Evolutionary conservation across 768 basidiomycete genomes (phyloP), one percentile per base, ranked within the genome.

Genomic region (Artomyces pyxidatus): DNA sequence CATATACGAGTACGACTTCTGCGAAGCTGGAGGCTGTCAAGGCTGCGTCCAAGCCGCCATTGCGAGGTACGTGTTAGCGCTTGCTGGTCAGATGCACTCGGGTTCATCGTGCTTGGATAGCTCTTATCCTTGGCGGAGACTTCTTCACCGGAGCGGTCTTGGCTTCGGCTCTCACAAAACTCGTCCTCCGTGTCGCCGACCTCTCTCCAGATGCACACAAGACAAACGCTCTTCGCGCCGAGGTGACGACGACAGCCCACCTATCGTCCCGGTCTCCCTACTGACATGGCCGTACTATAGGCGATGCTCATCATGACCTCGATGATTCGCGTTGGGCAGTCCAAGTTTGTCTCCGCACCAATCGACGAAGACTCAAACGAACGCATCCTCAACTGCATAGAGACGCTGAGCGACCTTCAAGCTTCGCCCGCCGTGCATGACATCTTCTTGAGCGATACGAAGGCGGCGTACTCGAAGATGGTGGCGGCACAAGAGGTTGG

Each of bases 231-330:
- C 68, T 97, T 6, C 78, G 87, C 25, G 96, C 96, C 11, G 94
- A 99, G 75, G 88, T 87, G 2, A n/a, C n/a, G n/a, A n/a, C n/a
- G n/a, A n/a, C 22, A 32, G 37, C 37, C 3, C 11, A 22, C 16
- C 19, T 45, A 14, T 48, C 1, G 16, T 25, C 5, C 25, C 7
- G 25, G 14, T 28, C 16, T 12, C 12, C 6, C 25, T 37, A 19
- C 16, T 45, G 41, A 10, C 21, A 6, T 14, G 17, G 12, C 12
- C 17, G 32, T 3, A 9, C 19, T 47, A 26, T 37, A 89, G 86
- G 83, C 89, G 5, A 97, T 99, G 89, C 76, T 99, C 47, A 91
- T 98, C 63, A 97, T 99, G 96, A 85, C 93, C 1, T 96, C 93
- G 8, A 75, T 93, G 63, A 88, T 98, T 62, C 91, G 96, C 42